Evolutionary conservation across 2,329 filamentous ascomycete genomes (phyloP), one percentile per base, ranked within the genome.

Genomic region (Fusarium penzigii): DNA sequence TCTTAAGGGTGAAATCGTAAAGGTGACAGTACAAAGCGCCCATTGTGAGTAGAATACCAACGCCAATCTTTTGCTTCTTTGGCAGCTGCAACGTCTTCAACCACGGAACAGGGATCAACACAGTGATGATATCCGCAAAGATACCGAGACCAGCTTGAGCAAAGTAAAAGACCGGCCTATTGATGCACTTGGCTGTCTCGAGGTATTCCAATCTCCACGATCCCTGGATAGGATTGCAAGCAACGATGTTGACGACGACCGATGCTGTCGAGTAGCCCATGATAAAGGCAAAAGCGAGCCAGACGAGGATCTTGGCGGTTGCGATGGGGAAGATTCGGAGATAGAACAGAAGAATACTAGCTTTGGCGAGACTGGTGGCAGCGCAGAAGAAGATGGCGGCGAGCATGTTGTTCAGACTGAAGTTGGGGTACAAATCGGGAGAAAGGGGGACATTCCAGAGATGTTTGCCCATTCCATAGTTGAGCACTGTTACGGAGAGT

Each of bases 331-430:
- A 56, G 39, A 53, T 56, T 14, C 53, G 51, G 0, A 56, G 40
- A 38, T 56, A 56, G 17, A 56, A 56, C 3, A 56, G 17, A 1
- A 56, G 25, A 12, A 56, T 56, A 13, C 53, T 56, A 3, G 43
- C 47, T 6, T 56, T 56, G 1, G 53, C 51, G 16, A 56, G 44
- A 0, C 53, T 50, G 1, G 53, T 56, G 1, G 53, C 53, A 4
- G 50, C 50, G 25, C 53, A 56, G n/a, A 56, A 56, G 32, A 56
- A 56, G 3, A 56, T 56, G 10, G 53, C 53, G 1, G 53, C 53
- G 5, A 56, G 44, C 2, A 56, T 16, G 3, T 56, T 56, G 10
- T 47, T 53, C 1, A 53, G 40, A 16, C 29, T 50, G 40, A 56
- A 56, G 9, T 53, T 16, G 12, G 53, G 53, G 16, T 47, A 56